Evolutionary conservation across 140 eudicot species (phyloP).

Genomic region (Cichorium intybus): DNA sequence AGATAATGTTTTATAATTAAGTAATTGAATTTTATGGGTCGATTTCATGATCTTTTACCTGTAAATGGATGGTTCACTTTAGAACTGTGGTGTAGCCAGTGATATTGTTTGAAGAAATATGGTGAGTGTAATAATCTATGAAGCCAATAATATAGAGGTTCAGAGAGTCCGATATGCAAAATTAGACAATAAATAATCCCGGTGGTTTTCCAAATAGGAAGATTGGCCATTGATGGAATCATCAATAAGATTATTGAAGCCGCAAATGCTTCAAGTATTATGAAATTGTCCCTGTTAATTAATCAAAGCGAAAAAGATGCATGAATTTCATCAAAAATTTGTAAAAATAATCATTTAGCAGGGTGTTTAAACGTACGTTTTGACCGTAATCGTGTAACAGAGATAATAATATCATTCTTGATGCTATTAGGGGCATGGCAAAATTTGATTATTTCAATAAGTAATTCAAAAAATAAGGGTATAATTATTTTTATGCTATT

Average conservation of each 20-base stretch:
- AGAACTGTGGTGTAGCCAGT: slow-evolving; percentile 80
- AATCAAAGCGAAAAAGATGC: slow-evolving; percentile 6
- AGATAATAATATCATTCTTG: too few relatives aligned
- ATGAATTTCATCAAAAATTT: not conserved
- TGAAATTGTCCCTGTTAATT: slow-evolving; percentile 71
- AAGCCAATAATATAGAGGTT: slow-evolving; percentile 68
- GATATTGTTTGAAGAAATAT: slow-evolving; percentile 43
- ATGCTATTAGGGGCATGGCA: too few relatives aligned
- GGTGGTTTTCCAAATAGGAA: slow-evolving; percentile 61
- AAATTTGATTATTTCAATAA: not conserved
- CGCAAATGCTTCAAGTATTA: slow-evolving; percentile 67
- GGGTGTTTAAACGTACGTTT: not conserved
- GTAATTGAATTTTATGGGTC: slow-evolving; percentile 6
- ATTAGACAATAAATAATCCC: slow-evolving; percentile 50
- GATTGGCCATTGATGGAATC: slow-evolving; percentile 45
- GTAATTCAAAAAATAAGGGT: not conserved
- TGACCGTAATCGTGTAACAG: not conserved
- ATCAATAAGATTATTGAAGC: slow-evolving; percentile 47
- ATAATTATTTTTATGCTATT: not conserved
- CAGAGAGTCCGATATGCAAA: slow-evolving; percentile 63
- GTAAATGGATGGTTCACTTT: slow-evolving; percentile 58
- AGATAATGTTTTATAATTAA: slow-evolving; percentile 1
- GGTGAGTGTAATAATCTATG: slow-evolving; percentile 60
- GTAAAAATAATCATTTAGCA: not conserved
- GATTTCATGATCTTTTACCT: slow-evolving; percentile 39